Conservation (phyloP, 805 yeast genomes). For the Wickerhamomyces bisporus region DNA sequence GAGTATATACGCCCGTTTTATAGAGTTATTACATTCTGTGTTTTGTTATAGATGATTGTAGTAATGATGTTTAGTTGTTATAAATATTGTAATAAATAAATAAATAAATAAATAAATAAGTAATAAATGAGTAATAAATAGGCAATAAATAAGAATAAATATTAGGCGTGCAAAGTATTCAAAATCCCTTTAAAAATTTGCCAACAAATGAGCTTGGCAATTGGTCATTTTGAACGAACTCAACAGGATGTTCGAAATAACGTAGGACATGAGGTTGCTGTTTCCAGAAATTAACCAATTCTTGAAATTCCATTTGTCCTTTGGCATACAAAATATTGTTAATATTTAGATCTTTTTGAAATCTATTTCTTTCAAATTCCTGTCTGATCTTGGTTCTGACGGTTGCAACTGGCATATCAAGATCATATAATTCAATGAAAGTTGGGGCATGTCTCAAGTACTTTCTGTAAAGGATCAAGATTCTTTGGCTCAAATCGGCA, state of each 20-base stretch:
- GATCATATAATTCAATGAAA: constrained; percentile 59
- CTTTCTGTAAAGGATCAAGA: constrained; percentile 67
- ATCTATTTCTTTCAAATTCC: constrained; percentile 83
- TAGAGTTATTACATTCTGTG: neutral
- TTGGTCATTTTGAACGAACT: constrained; percentile 39
- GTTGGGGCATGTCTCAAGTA: constrained; percentile 59
- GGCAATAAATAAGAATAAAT: constrained; percentile 4
- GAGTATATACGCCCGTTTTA: neutral
- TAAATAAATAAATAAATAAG: constrained; percentile 5
- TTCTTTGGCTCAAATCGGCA: constrained; percentile 57
- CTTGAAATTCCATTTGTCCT: constrained; percentile 91
- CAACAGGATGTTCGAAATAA: constrained; percentile 66
- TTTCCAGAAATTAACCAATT: constrained; percentile 84
- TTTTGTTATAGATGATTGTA: no score
- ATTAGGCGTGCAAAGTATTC: neutral
- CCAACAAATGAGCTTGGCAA: constrained; percentile 52
- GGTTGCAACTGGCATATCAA: constrained; percentile 72
- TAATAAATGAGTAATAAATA: constrained; percentile 4
- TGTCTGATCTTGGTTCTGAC: constrained; percentile 83
- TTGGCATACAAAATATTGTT: constrained; percentile 68
- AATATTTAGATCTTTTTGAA: constrained; percentile 58
- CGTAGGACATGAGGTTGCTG: constrained; percentile 81
- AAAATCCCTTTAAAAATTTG: constrained; percentile 60
- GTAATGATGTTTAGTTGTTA: no score
- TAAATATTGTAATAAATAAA: neutral